These are phyloP conservation scores for Solanum medicagineum DNA, from an alignment of 257 asterid species.

Conservation along the genomic window DNA sequence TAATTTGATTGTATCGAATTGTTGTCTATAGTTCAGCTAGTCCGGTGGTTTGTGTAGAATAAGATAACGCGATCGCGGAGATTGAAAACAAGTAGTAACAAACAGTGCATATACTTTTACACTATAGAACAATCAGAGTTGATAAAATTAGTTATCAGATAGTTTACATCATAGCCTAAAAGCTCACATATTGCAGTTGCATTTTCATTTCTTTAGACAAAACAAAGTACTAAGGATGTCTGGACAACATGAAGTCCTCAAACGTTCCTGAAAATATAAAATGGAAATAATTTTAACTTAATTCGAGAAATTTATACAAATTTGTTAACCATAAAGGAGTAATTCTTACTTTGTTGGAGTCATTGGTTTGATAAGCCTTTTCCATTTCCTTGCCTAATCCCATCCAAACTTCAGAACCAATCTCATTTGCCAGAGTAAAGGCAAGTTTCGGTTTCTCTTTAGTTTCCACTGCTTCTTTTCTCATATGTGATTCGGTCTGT, in stretches of 20 bases:
- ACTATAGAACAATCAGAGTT: background rate
- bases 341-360: constrained; percentile 10
- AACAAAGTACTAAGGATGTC: background rate
- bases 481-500: background rate
- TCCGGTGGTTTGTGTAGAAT: background rate
- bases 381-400: constrained; percentile 13
- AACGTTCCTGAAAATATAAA: background rate
- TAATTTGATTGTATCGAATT: too few relatives aligned
- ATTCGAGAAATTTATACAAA: background rate
- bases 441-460: background rate
- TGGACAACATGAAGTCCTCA: background rate
- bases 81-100: background rate
- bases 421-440: constrained; percentile 2
- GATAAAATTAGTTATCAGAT: background rate
- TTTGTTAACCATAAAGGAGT: background rate
- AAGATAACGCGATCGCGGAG: background rate
- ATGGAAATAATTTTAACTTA: background rate
- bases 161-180: background rate
- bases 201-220: background rate
- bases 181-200: background rate
- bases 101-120: background rate
- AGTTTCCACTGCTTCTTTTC: background rate
- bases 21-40: background rate
- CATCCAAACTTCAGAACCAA: constrained; percentile 23
- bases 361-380: background rate